Conservation (phyloP, 257 asterid species). For the Dorcoceras hygrometricum region DNA sequence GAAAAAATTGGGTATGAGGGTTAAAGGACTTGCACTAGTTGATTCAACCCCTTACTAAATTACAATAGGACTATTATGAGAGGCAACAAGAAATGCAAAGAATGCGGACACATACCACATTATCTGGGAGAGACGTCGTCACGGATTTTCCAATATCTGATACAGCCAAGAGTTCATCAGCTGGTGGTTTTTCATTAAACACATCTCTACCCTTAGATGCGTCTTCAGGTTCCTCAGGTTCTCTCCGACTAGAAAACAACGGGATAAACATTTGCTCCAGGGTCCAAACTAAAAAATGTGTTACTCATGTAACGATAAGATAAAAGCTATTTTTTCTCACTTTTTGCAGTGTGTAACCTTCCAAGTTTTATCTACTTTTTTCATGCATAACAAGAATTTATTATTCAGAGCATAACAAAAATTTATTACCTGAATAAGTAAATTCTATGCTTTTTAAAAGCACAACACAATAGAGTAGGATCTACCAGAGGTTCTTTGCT, state of each 20-base stretch:
- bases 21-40: too few relatives aligned
- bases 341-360: background rate
- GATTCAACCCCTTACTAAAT: too few relatives aligned
- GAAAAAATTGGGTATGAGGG: too few relatives aligned
- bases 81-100: slow-evolving; percentile 18
- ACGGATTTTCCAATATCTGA: slow-evolving; percentile 87
- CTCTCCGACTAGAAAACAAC: slow-evolving; percentile 66
- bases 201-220: slow-evolving; percentile 97
- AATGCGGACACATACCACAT: slow-evolving; percentile 59
- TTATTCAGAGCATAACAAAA: slow-evolving; percentile 14
- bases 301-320: background rate
- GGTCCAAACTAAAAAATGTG: slow-evolving; percentile 1
- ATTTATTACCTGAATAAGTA: slow-evolving; percentile 81
- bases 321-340: background rate
- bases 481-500: slow-evolving; percentile 87
- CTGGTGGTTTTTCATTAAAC: slow-evolving; percentile 93
- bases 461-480: slow-evolving; percentile 96
- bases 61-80: background rate
- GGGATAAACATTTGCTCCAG: slow-evolving; percentile 21
- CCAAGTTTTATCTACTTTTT: background rate
- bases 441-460: slow-evolving; percentile 95
- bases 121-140: slow-evolving; percentile 91
- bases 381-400: slow-evolving; percentile 13
- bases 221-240: slow-evolving; percentile 99
- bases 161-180: slow-evolving; percentile 92